Base-by-base conservation (phyloP, 2,329 filamentous ascomycete genomes). In the Claviceps arundinis region DNA sequence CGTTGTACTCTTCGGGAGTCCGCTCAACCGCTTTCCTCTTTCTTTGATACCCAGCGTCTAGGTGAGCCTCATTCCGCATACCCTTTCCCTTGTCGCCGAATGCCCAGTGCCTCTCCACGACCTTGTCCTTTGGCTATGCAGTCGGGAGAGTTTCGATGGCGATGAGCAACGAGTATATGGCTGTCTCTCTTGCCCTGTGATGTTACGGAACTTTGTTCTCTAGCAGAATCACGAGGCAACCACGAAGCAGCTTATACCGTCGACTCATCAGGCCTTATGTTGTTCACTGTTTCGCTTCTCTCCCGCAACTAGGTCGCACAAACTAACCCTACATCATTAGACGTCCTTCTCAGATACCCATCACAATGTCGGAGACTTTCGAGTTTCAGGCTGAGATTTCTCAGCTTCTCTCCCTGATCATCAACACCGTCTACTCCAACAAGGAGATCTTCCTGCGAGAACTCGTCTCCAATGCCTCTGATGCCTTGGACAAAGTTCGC, bases 331-430 rank as follows among this genome's bases (percentile, higher is more conserved):
- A 22, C 41, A 42, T n/a, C 37, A 19, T 11, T 17, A 55, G 54
- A 62, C 60, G 58, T 52, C 37, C 50, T 8, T 50, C 41, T 48
- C 65, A 65, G 64, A 69, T 69, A 70, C 62, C 69, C 72, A 67
- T 68, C 74, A 87, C 71, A 71, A 95, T 95, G 88, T 75, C 89
- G 73, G 90, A 97, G 80, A 96, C 90, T 64, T 98, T 98, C 78
- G 91, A 97, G 86, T 98, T 97, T 81, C 93, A 98, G 86, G 93
- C 93, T 86, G 93, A 98, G 87, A 98, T 98, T 72, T 97, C 91
- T 87, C 93, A 98, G 88, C 88, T 98, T 62, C 87, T 98, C 70
- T 89, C 85, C 64, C 87, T 98, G 72, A 98, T 98, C 77, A 98
- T 98, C 83, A 98, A 98, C 87, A 97, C 93, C 62, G 93, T 98